These are phyloP conservation scores for Calophaca sinica DNA, from an alignment of 306 rosid genomes.

Conservation along the genomic window DNA sequence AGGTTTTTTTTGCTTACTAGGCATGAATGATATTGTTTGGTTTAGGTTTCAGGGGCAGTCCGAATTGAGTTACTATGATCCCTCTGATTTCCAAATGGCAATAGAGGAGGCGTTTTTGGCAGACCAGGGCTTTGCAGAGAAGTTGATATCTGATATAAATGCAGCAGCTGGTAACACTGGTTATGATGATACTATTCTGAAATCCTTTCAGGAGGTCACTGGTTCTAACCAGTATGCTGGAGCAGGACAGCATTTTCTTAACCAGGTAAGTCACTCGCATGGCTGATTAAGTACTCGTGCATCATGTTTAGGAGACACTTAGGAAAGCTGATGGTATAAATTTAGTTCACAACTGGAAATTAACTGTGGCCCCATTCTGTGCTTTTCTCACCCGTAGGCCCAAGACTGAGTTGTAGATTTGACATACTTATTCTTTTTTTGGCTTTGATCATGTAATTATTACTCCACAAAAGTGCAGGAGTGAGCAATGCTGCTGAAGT, in stretches of 20 bases:
- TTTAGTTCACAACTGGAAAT: background rate
- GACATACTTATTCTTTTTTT: slow-evolving; percentile 14
- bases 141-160: slow-evolving; percentile 87
- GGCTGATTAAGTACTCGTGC: slow-evolving; percentile 32
- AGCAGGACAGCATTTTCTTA: slow-evolving; percentile 58
- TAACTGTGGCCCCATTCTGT: background rate
- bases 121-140: slow-evolving; percentile 92
- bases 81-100: slow-evolving; percentile 83
- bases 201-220: slow-evolving; percentile 67
- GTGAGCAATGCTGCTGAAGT: slow-evolving; percentile 27
- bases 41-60: slow-evolving; percentile 90
- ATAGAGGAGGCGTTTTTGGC: slow-evolving; percentile 96
- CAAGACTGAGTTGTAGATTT: slow-evolving; percentile 7
- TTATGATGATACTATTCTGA: slow-evolving; percentile 66
- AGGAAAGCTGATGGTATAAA: background rate
- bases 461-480: slow-evolving; percentile 14
- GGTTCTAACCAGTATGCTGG: slow-evolving; percentile 77
- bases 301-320: slow-evolving; percentile 28
- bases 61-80: slow-evolving; percentile 65
- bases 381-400: slow-evolving; percentile 29
- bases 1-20: slow-evolving; percentile 44
- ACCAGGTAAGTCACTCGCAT: slow-evolving; percentile 58
- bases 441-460: slow-evolving; percentile 32
- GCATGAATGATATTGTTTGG: slow-evolving; percentile 38
- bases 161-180: slow-evolving; percentile 80